These are phyloP conservation scores for Trypanosomatidae sp. DNA, from an alignment of 208 protist species.

Conservation along the genomic window DNA sequence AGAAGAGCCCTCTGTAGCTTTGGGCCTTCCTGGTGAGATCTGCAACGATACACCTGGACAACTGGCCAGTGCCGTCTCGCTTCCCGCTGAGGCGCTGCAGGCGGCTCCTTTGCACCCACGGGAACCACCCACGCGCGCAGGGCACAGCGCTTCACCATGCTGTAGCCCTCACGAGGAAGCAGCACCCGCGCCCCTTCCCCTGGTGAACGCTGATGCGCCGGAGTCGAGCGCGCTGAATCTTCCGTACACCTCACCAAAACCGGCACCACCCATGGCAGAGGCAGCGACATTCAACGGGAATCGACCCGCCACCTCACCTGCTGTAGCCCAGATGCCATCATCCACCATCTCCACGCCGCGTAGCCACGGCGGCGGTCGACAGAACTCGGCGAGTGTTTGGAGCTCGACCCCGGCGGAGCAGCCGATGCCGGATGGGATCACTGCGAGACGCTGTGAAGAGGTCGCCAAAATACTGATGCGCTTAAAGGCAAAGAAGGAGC, in stretches of 20 bases:
- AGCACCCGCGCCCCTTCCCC: conserved; percentile 18
- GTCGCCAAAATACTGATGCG: conserved; percentile 46
- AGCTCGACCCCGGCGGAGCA: conserved; percentile 11
- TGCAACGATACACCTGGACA: conserved; percentile 7
- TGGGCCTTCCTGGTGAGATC: conserved; percentile 6
- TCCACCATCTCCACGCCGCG: conserved; percentile 11
- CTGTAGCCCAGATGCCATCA: neutral
- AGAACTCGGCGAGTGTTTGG: neutral
- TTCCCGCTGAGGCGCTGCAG: conserved; percentile 18
- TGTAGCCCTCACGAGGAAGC: conserved; percentile 1
- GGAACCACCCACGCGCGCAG: neutral
- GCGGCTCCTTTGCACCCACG: conserved; percentile 2
- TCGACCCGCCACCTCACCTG: neutral
- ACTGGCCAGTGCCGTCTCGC: neutral
- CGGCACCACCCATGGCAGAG: neutral
- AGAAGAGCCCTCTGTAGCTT: neutral
- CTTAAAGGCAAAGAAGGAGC: conserved; percentile 33
- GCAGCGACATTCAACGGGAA: neutral
- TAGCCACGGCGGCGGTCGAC: conserved; percentile 1
- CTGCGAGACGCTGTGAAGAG: conserved; percentile 34
- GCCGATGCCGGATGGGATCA: conserved; percentile 9
- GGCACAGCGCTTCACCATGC: neutral
- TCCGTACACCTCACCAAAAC: neutral
- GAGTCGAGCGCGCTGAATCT: conserved; percentile 28
- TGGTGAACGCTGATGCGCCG: conserved; percentile 18